These are phyloP conservation scores for Leptodermis oblonga DNA, from an alignment of 257 asterid genomes.

Conservation along the genomic window DNA sequence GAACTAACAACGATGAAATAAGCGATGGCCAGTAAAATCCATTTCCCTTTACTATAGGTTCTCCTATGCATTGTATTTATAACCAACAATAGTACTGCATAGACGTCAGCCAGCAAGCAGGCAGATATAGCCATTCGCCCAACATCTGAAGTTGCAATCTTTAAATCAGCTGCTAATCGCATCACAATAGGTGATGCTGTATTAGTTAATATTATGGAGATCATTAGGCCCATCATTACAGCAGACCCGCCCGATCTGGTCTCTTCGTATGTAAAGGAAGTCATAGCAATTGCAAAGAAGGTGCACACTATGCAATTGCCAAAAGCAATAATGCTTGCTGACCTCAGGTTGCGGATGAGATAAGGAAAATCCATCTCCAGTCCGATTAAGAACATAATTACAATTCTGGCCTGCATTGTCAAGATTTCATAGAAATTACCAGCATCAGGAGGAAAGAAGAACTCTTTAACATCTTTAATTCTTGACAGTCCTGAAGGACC, in stretches of 20 bases:
- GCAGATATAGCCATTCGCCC: constrained; percentile 85
- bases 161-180: constrained; percentile 79
- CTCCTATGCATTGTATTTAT: constrained; percentile 41
- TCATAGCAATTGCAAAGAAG: constrained; percentile 61
- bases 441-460: constrained; percentile 57
- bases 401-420: constrained; percentile 63
- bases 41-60: constrained; percentile 3
- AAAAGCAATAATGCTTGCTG: constrained; percentile 56
- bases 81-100: constrained; percentile 60
- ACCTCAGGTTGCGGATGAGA: constrained; percentile 59
- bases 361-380: constrained; percentile 85
- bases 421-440: constrained; percentile 77
- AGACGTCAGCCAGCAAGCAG: constrained; percentile 60
- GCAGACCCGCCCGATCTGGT: constrained; percentile 48
- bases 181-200: constrained; percentile 81
- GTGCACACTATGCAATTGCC: constrained; percentile 64
- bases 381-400: constrained; percentile 94
- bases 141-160: constrained; percentile 70
- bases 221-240: constrained; percentile 46
- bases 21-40: constrained; percentile 40
- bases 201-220: constrained; percentile 64
- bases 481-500: constrained; percentile 89
- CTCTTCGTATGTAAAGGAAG: constrained; percentile 61
- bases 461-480: constrained; percentile 32
- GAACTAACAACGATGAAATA: constrained; percentile 39